A percentile compares a stretch with the other conserved stretches of the same genome.
phyloP scores from a whole-genome alignment of 164 flowering plant genomes.

The Vitis labrusca region DNA sequence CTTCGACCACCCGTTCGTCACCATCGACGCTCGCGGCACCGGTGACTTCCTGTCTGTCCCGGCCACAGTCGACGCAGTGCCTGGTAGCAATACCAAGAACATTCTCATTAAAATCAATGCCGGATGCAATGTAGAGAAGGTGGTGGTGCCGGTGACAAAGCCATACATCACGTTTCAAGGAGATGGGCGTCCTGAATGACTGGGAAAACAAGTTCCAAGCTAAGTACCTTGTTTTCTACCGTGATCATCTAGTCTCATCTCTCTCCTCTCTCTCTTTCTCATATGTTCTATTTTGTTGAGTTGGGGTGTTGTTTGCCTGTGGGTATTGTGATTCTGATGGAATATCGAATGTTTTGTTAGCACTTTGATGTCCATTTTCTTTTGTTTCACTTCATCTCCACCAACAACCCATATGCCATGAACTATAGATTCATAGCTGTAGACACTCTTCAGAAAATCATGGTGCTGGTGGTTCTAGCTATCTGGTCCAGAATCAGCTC shows the following conservation, averaged over 20 bases:
- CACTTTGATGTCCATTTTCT: constrained; percentile 81
- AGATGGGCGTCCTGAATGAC: constrained; percentile 73
- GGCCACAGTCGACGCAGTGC: constrained; percentile 71
- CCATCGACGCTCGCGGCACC: constrained; percentile 53
- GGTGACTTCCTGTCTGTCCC: constrained; percentile 76
- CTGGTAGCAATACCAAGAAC: constrained; percentile 49
- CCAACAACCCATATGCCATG: too few relatives aligned
- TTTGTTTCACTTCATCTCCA: constrained; percentile 70
- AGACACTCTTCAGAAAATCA: constrained; percentile 70
- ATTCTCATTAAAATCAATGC: constrained; percentile 59
- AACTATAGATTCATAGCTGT: too few relatives aligned
- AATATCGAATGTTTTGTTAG: too few relatives aligned
- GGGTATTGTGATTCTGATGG: too few relatives aligned
- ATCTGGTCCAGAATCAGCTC: constrained; percentile 60
- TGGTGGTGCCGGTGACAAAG: constrained; percentile 72
- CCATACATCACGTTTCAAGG: constrained; percentile 88
- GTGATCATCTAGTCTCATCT: constrained; percentile 32
- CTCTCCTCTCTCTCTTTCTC: too few relatives aligned
- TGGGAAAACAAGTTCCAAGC: constrained; percentile 99
- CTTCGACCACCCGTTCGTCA: constrained; percentile 50
- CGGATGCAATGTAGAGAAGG: constrained; percentile 86
- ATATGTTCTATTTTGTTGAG: too few relatives aligned
- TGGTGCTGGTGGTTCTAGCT: constrained; percentile 47
- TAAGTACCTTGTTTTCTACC: constrained; percentile 88
- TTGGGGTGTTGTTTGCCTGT: too few relatives aligned